Evolutionary conservation across 345 rosid species (phyloP).

Genomic region (Pistacia vera): DNA sequence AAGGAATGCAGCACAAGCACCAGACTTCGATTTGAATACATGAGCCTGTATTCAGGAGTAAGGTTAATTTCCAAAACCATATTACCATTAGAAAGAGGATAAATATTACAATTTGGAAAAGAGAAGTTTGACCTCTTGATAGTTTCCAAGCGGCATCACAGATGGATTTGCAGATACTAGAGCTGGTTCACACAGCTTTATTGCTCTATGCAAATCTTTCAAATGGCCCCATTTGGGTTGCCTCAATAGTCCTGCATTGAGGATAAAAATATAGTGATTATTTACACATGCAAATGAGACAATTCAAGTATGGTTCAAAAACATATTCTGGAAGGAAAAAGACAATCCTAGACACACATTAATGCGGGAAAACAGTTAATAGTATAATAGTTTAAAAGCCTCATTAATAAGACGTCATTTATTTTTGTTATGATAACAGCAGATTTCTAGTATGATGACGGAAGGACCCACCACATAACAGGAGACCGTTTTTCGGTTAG

Average conservation of each 20-base stretch:
- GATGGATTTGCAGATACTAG: slow-evolving; percentile 69
- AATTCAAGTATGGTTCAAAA: background rate
- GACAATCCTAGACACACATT: background rate
- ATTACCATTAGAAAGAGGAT: background rate
- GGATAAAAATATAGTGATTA: slow-evolving; percentile 4
- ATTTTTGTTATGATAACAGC: background rate
- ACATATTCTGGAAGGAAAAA: background rate
- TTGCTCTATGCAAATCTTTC: slow-evolving; percentile 96
- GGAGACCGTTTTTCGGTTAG: slow-evolving; percentile 14
- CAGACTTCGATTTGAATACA: slow-evolving; percentile 72
- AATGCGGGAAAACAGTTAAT: background rate
- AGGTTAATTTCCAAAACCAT: background rate
- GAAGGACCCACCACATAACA: slow-evolving; percentile 22
- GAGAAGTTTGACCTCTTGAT: slow-evolving; percentile 69
- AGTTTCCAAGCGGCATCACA: slow-evolving; percentile 72
- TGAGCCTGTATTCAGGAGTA: slow-evolving; percentile 61
- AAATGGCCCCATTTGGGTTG: slow-evolving; percentile 99
- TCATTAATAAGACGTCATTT: background rate
- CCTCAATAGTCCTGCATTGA: slow-evolving; percentile 72
- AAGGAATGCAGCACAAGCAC: slow-evolving; percentile 95
- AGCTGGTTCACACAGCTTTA: slow-evolving; percentile 90
- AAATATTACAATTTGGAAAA: background rate
- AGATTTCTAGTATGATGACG: background rate
- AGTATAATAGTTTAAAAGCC: background rate
- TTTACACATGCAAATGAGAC: slow-evolving; percentile 5